Evolutionary conservation across 1,284 basidiomycete genomes (phyloP).

Genomic region (Abortiporus biennis): DNA sequence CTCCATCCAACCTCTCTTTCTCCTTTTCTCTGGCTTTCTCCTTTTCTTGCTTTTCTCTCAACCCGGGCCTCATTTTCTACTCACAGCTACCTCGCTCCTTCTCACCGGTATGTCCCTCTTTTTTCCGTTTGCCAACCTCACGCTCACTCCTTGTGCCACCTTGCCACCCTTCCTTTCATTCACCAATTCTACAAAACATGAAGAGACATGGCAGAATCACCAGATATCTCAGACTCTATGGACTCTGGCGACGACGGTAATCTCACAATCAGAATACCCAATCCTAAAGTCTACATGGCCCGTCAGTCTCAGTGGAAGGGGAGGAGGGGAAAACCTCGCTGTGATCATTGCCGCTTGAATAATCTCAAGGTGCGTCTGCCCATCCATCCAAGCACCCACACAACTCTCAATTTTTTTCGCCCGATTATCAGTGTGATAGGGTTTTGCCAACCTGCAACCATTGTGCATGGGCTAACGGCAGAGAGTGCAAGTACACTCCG

Average conservation of each 20-base stretch:
- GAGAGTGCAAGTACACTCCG: conserved; percentile 66
- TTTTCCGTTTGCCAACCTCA: not conserved
- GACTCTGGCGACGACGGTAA: conserved; percentile 51
- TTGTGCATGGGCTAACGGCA: conserved; percentile 55
- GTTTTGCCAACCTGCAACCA: conserved; percentile 67
- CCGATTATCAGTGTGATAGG: conserved; percentile 52
- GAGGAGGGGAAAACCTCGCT: conserved; percentile 62
- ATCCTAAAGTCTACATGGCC: conserved; percentile 32
- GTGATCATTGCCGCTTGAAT: conserved; percentile 63
- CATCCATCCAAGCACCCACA: not conserved
- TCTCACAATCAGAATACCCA: conserved; percentile 54
- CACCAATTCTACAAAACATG: no score
- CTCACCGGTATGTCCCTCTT: not conserved
- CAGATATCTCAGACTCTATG: conserved; percentile 38
- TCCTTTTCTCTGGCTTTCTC: not conserved
- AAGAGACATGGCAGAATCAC: conserved; percentile 29
- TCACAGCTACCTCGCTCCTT: not conserved
- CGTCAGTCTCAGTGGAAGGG: conserved; percentile 66
- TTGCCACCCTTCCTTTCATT: no score
- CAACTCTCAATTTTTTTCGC: conserved; percentile 1
- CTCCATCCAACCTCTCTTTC: not conserved
- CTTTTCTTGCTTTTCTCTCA: not conserved
- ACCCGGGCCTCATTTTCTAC: not conserved
- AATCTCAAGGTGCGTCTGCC: conserved; percentile 56
- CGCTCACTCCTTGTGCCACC: not conserved